Evolutionary conservation across 2,329 filamentous ascomycete species (phyloP), one percentile per base, ranked within the genome.

Genomic region (Tolypocladium capitatum): DNA sequence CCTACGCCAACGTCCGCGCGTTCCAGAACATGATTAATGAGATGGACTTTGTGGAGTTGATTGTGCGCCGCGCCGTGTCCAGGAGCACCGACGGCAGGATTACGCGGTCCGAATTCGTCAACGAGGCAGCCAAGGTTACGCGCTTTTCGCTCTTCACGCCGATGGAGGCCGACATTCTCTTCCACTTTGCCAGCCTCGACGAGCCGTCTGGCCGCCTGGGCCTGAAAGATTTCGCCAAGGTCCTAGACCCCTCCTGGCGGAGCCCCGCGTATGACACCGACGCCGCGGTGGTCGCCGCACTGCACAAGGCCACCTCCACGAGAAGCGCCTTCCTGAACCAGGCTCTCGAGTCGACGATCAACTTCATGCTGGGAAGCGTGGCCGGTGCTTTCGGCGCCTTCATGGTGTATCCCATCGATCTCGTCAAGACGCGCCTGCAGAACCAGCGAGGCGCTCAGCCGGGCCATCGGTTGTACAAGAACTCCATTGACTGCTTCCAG

Each of bases 401-500:
- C 65, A 96, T 98, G 88, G 92, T 98, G 47, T 98, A 98, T 65
- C 92, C 92, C 24, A 97, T 98, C 62, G 92, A 98, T 71, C 72
- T 98, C 52, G 92, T 98, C 66, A 98, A 98, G 78, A 98, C 92
- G 1, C 83, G 92, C 51, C 86, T 98, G 82, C 92, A 98, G 69
- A 98, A 98, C 71, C 92, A 98, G 73, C 81, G 92, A 55, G 81
- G 80, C 46, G 80, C 79, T 5, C 80, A 84, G 45, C 87, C 90
- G 1, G 92, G 92, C 49, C 84, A 95, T 66, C 75, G 85, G 52
- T 70, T 97, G 52, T 98, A 98, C 72, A 95, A 94, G 69, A 98
- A 98, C 74, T 97, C 91, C 43, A 69, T 95, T 53, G 92, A 98
- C 68, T 98, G 92, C 65, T 89, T 90, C 52, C 82, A 78, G 64